phyloP scores from a whole-genome alignment of 2,329 filamentous ascomycete species.

The Penicillium rolfsii region DNA sequence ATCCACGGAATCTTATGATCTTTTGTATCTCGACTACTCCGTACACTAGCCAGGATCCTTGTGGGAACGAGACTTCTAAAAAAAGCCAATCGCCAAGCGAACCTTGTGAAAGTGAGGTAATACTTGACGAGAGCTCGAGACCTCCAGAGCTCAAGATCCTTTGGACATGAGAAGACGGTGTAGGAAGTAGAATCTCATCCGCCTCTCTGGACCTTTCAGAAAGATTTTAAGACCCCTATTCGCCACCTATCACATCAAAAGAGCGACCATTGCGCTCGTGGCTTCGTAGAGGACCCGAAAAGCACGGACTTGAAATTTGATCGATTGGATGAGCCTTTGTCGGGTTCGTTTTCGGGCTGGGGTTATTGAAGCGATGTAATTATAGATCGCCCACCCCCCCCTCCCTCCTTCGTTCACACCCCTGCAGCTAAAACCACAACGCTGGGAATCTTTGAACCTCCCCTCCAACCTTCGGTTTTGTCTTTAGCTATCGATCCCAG shows the following conservation, averaged over 20 bases:
- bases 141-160: slow-evolving; percentile 9
- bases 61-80: slow-evolving; percentile 3
- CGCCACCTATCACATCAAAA: neutral
- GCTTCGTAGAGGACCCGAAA: neutral
- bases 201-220: neutral
- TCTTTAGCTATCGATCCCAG: slow-evolving; percentile 11
- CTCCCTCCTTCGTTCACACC: neutral
- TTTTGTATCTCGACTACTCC: neutral
- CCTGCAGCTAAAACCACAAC: slow-evolving; percentile 5
- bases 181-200: slow-evolving; percentile 1
- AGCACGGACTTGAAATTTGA: neutral
- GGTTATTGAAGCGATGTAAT: slow-evolving; percentile 3
- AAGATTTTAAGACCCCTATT: neutral
- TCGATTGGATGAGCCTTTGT: neutral
- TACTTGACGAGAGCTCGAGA: slow-evolving; percentile 9
- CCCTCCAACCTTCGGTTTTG: slow-evolving; percentile 13
- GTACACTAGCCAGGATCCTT: slow-evolving; percentile 1
- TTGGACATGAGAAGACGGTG: slow-evolving; percentile 3
- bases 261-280: neutral
- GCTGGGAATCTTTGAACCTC: slow-evolving; percentile 26
- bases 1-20: neutral
- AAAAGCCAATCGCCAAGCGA: neutral
- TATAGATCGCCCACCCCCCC: slow-evolving; percentile 3
- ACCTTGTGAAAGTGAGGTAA: slow-evolving; percentile 3
- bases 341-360: slow-evolving; percentile 3